phyloP scores from a whole-genome alignment of 2,329 filamentous ascomycete genomes.

The Byssochlamys sp. region DNA sequence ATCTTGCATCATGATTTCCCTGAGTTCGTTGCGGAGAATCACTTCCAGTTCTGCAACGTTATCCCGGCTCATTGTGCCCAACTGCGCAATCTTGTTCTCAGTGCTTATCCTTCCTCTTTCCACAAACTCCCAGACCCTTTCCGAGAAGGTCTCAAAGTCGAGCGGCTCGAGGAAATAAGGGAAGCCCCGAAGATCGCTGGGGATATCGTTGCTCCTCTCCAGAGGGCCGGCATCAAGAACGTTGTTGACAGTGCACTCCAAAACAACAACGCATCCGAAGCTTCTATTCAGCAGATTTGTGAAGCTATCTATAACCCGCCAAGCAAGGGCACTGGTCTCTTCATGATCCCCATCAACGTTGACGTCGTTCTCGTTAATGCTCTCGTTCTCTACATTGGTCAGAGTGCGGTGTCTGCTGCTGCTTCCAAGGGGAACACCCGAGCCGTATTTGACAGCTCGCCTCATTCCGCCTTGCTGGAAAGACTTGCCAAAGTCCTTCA shows the following conservation, averaged over 20 bases:
- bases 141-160: conserved; percentile 63
- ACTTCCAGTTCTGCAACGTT: conserved; percentile 68
- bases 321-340: conserved; percentile 53
- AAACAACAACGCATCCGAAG: conserved; percentile 57
- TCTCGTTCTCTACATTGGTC: conserved; percentile 71
- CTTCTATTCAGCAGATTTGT: conserved; percentile 61
- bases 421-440: conserved; percentile 47
- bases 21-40: conserved; percentile 81
- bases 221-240: conserved; percentile 44
- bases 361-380: conserved; percentile 67
- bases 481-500: conserved; percentile 65
- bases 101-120: conserved; percentile 62
- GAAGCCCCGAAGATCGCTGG: conserved; percentile 57
- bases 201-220: conserved; percentile 46
- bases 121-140: conserved; percentile 66
- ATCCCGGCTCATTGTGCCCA: conserved; percentile 79
- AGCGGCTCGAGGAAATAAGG: conserved; percentile 64
- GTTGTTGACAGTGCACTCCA: conserved; percentile 44
- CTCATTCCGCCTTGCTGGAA: conserved; percentile 63
- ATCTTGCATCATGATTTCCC: conserved; percentile 89
- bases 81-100: conserved; percentile 77
- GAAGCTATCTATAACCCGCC: conserved; percentile 58
- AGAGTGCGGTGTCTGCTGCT: conserved; percentile 56
- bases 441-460: conserved; percentile 55
- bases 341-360: conserved; percentile 57